A percentile compares a stretch with the other conserved stretches of the same genome.
Conservation (phyloP, 768 basidiomycete genomes). For the Clavaria fumosa region DNA sequence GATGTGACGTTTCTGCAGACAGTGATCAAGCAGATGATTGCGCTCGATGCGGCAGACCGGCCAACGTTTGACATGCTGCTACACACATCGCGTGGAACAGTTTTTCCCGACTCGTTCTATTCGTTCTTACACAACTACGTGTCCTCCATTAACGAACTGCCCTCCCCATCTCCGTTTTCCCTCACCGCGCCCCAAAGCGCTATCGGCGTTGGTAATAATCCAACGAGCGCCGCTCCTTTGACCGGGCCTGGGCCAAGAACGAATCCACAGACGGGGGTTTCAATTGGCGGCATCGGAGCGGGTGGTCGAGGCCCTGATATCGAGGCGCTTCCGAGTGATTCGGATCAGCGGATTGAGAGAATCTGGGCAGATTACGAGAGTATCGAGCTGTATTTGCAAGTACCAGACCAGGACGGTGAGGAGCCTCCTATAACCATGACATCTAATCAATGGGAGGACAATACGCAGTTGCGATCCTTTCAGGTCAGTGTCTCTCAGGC, state of each 20-base stretch:
- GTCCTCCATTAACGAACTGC: constrained; percentile 58
- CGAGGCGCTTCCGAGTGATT: constrained; percentile 56
- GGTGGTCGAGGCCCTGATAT: no score
- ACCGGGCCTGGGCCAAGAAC: constrained; percentile 10
- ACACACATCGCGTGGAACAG: constrained; percentile 54
- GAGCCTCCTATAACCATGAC: no score
- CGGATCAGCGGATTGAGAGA: constrained; percentile 71
- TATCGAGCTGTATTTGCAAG: constrained; percentile 56
- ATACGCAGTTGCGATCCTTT: constrained; percentile 42
- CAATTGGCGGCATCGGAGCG: no score
- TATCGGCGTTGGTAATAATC: constrained; percentile 16
- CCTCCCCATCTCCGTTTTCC: constrained; percentile 30
- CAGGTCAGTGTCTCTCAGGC: no score
- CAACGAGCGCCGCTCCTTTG: constrained; percentile 17
- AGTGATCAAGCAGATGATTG: constrained; percentile 83
- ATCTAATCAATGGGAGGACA: no score
- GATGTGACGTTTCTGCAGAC: constrained; percentile 32
- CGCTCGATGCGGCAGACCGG: constrained; percentile 56
- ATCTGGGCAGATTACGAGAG: constrained; percentile 82
- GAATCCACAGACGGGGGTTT: constrained; percentile 16
- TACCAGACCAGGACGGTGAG: constrained; percentile 29
- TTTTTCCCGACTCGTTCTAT: constrained; percentile 90
- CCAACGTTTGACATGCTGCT: constrained; percentile 74
- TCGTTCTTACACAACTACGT: constrained; percentile 88
- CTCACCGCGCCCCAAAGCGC: constrained; percentile 21